These are phyloP conservation scores for Fusarium protoensiforme DNA, from an alignment of 2,329 filamentous ascomycete species.

Conservation along the genomic window DNA sequence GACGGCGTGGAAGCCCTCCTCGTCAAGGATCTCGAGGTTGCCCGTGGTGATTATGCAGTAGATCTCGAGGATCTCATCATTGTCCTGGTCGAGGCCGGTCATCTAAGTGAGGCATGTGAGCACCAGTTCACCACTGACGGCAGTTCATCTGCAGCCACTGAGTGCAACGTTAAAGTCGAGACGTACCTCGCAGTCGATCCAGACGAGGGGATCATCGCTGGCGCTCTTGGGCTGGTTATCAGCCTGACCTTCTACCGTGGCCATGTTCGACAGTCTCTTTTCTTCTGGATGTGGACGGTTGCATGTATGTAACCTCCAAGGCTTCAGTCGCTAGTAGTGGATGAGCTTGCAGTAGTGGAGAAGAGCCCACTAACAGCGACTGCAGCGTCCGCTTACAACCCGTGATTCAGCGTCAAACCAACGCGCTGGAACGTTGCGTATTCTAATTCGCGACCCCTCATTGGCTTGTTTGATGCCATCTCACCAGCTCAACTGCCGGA, in stretches of 20 bases:
- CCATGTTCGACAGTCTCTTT: slow-evolving; percentile 18
- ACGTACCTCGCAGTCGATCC: slow-evolving; percentile 78
- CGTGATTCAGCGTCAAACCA: neutral
- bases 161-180: neutral
- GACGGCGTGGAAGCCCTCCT: slow-evolving; percentile 80
- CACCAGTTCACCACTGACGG: slow-evolving; percentile 4
- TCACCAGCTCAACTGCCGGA: slow-evolving; percentile 13
- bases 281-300: neutral
- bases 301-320: slow-evolving; percentile 29
- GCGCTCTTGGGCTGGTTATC: slow-evolving; percentile 40
- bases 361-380: slow-evolving; percentile 6
- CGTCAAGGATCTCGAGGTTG: slow-evolving; percentile 79
- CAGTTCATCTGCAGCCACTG: neutral
- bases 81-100: slow-evolving; percentile 77
- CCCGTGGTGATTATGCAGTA: slow-evolving; percentile 91
- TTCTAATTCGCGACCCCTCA: slow-evolving; percentile 37
- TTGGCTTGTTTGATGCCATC: slow-evolving; percentile 20
- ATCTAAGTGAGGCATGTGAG: slow-evolving; percentile 68
- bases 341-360: slow-evolving; percentile 27
- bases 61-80: slow-evolving; percentile 89
- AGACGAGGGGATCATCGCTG: slow-evolving; percentile 74
- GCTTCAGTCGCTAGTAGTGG: neutral
- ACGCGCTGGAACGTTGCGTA: slow-evolving; percentile 46
- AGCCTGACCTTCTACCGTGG: slow-evolving; percentile 22
- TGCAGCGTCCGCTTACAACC: neutral